A percentile compares a stretch with the other conserved stretches of the same genome.
These are phyloP conservation scores for Ceraceosorus bombacis DNA, from an alignment of 1,284 basidiomycete species.

Conservation along the genomic window DNA sequence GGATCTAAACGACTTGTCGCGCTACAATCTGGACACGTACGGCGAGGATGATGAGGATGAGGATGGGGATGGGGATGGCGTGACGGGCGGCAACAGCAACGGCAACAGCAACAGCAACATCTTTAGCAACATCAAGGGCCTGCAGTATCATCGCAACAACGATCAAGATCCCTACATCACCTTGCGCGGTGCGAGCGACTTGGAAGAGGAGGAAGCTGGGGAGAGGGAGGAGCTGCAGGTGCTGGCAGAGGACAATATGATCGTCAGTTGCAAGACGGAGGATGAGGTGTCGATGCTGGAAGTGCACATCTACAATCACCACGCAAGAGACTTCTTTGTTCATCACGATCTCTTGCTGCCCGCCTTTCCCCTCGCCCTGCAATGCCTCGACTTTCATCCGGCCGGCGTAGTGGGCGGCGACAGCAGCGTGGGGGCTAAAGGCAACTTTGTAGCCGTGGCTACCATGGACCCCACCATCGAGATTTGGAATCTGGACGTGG, in stretches of 20 bases:
- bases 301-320: constrained; percentile 40
- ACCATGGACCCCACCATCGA: constrained; percentile 97
- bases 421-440: constrained; percentile 53
- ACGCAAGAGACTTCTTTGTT: constrained; percentile 68
- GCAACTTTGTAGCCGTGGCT: constrained; percentile 91
- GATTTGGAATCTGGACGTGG: constrained; percentile 89
- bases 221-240: constrained; percentile 88
- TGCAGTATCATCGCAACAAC: constrained; percentile 83
- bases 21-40: constrained; percentile 89
- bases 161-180: constrained; percentile 96
- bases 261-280: constrained; percentile 89
- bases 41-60: constrained; percentile 65
- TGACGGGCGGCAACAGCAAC: constrained; percentile 46
- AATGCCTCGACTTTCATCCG: constrained; percentile 94
- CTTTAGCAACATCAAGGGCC: constrained; percentile 91
- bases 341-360: constrained; percentile 98
- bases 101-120: constrained; percentile 58
- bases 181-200: constrained; percentile 61
- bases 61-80: constrained; percentile 48
- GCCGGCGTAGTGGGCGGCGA: constrained; percentile 48
- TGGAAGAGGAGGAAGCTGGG: constrained; percentile 64
- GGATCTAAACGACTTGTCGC: constrained; percentile 69
- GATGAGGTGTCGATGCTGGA: constrained; percentile 95
- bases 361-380: constrained; percentile 92
- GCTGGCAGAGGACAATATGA: constrained; percentile 79